These are phyloP conservation scores for Apiospora marii DNA, from an alignment of 2,329 filamentous ascomycete genomes.

Conservation along the genomic window DNA sequence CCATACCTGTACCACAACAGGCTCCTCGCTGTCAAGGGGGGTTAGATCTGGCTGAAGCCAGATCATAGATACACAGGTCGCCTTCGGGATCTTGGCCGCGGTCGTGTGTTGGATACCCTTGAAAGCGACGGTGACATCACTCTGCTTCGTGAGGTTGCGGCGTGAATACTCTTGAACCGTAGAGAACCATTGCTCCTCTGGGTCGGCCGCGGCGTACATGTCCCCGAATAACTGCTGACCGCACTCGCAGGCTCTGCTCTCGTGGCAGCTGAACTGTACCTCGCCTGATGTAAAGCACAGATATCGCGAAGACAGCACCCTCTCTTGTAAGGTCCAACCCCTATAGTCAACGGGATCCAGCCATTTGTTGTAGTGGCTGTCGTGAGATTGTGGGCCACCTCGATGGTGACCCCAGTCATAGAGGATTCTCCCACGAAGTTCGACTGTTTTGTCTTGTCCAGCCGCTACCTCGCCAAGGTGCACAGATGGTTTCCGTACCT, in stretches of 20 bases:
- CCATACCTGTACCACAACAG: slow-evolving; percentile 22
- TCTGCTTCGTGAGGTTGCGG: slow-evolving; percentile 6
- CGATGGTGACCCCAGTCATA: slow-evolving; percentile 27
- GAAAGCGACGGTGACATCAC: slow-evolving; percentile 18
- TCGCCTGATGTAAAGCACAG: slow-evolving; percentile 25
- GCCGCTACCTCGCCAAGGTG: not conserved
- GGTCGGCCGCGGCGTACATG: not conserved
- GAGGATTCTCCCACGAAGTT: not conserved
- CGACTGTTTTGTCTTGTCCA: not conserved
- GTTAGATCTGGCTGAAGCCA: slow-evolving; percentile 4
- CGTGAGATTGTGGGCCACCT: slow-evolving; percentile 8
- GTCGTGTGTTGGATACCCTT: slow-evolving; percentile 12
- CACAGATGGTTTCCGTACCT: not conserved
- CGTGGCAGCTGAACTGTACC: slow-evolving; percentile 23
- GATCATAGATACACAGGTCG: slow-evolving; percentile 10
- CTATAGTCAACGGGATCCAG: not conserved
- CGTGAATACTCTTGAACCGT: slow-evolving; percentile 7
- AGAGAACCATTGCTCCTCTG: slow-evolving; percentile 23
- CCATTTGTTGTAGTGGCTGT: not conserved
- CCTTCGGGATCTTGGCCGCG: not conserved
- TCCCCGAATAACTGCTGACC: slow-evolving; percentile 6
- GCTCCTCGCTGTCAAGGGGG: not conserved
- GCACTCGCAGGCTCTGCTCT: slow-evolving; percentile 21
- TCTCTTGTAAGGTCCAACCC: slow-evolving; percentile 22
- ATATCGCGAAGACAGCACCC: slow-evolving; percentile 13